Evolutionary conservation across 2,329 filamentous ascomycete genomes (phyloP), one percentile per base, ranked within the genome.

Genomic region (Phaeosphaeria sp.): DNA sequence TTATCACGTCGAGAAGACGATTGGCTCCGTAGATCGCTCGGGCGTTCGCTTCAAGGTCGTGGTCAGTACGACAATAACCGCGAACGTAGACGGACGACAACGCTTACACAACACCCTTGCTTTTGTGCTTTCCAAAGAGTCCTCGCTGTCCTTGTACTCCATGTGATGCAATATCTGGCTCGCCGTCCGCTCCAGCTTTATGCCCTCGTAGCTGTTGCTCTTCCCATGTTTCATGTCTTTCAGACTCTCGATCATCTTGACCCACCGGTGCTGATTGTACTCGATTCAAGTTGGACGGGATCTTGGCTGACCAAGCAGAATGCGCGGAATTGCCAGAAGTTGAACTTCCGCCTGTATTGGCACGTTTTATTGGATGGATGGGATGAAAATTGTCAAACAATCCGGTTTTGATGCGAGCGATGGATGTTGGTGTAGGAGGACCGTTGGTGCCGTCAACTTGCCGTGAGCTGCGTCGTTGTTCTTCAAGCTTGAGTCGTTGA

Each of bases 1-100:
- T 75, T 65, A 77, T 69, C 54, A 75, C 63, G 64, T 77, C 73
- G 65, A 77, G 71, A 63, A 61, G 66, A 39, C 74, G 72, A 59
- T 66, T 71, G 49, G 71, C 58, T 33, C 74, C 73, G 66, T 76
- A 77, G 51, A 77, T 75, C 33, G 72, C 63, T 59, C 66, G 62
- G 41, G 74, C 74, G 61, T 76, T 77, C 59, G 73, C 72, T 72
- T 43, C 1, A 9, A 22, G 2, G 13, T 25, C 20, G 33, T 36
- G 33, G 25, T 39, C 9, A 39, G n/a, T 36, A 30, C 36, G 41
- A 50, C 30, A n/a, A n/a, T 42, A 21, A 18, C 21, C 13, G 18
- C n/a, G 2, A 13, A 3, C 6, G 36, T 20, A 13, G 17, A 20
- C 36, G 30, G 27, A 20, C 9, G 3, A n/a, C 7, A 17, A 30